phyloP scores from a whole-genome alignment of 1,139 yeast genomes.

The Candida sojae region DNA sequence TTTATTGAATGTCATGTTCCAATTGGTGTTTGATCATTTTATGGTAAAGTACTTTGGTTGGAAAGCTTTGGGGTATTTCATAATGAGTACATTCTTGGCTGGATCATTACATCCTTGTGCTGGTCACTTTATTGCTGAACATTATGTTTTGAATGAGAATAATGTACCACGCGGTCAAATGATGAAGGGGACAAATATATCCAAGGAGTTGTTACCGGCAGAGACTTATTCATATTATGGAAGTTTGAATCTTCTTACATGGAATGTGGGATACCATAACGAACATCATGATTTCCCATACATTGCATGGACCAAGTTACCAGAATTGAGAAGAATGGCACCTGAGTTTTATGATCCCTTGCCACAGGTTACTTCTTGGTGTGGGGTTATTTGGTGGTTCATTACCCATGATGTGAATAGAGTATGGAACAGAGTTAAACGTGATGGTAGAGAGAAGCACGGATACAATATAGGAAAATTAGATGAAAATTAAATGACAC shows the following conservation, averaged over 20 bases:
- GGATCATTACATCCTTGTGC: constrained; percentile 94
- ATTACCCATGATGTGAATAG: constrained; percentile 66
- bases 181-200: constrained; percentile 23
- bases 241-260: constrained; percentile 68
- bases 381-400: constrained; percentile 73
- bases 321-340: constrained; percentile 66
- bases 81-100: constrained; percentile 80
- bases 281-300: constrained; percentile 97
- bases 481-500: constrained; percentile 21
- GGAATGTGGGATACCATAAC: constrained; percentile 93
- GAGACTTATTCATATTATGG: constrained; percentile 94
- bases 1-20: constrained; percentile 64
- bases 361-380: constrained; percentile 80
- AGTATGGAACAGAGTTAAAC: constrained; percentile 80
- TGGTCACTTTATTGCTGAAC: constrained; percentile 94
- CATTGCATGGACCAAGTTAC: constrained; percentile 85
- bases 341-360: constrained; percentile 79
- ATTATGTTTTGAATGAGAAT: constrained; percentile 68
- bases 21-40: constrained; percentile 56
- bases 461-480: constrained; percentile 27
- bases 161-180: constrained; percentile 39
- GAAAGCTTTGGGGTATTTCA: constrained; percentile 64
- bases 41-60: constrained; percentile 64
- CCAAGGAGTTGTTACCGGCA: constrained; percentile 47
- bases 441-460: constrained; percentile 46